Evolutionary conservation across 768 basidiomycete genomes (phyloP), one percentile per base, ranked within the genome.

Genomic region (Mycena metata): DNA sequence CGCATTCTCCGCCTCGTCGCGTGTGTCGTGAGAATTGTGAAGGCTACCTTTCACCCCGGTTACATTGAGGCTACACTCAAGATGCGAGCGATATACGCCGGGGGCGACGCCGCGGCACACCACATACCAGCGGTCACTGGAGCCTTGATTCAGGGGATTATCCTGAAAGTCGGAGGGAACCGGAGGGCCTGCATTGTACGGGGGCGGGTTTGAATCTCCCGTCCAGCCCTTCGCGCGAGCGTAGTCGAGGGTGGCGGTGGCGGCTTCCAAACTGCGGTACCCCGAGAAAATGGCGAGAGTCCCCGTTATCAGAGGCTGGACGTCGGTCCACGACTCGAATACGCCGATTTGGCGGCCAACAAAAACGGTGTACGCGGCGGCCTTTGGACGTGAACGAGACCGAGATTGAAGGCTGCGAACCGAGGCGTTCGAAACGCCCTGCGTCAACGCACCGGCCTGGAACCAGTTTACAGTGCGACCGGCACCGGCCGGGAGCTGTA

Each of bases 291-390:
- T 62, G 0, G 60, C 50, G 2, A 52, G 13, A 17, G 35, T 63
- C n/a, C 26, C n/a, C 39, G 4, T 10, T 30, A 30, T 30, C 30
- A 30, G 30, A 30, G 30, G 30, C 30, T 52, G 24, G 10, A 26
- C 52, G 8, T 35, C n/a, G 19, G 26, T 7, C 60, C 60, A 62
- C 9, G 15, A 16, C 6, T 26, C 19, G 43, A 63, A 63, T 3
- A 46, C 51, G 1, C 21, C 62, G n/a, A 63, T n/a, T 33, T 54
- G 15, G 23, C 62, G 46, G 60, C 60, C 60, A 36, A 47, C 47
- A 13, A 60, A 60, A 2, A 60, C 33, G 6, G 9, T 21, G 21
- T 60, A 60, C 3, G 30, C 7, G 11, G 39, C 10, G 39, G 39
- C 15, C 15, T 39, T 10, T 2, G 39, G 11, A 10, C 39, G 15